Percentiles rank a stretch among this genome's conserved stretches.
Evolutionary conservation across 1,284 basidiomycete species (phyloP).

Genomic region (Rhodotorula mucilaginosa): DNA sequence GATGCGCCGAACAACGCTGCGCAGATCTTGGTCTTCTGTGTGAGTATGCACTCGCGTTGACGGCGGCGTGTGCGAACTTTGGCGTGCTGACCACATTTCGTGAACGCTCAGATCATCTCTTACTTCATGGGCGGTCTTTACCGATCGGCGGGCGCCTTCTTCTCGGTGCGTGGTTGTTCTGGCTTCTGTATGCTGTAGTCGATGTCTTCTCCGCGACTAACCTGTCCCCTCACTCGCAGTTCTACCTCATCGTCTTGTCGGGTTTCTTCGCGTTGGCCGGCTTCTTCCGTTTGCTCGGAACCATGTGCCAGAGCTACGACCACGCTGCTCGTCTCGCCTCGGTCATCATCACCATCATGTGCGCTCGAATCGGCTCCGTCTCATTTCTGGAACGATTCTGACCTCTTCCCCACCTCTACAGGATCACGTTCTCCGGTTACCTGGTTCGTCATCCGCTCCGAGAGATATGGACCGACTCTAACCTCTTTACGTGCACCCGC

Average conservation of each 20-base stretch:
- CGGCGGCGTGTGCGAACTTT: too few relatives aligned
- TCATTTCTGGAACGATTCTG: constrained; percentile 51
- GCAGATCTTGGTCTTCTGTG: constrained; percentile 54
- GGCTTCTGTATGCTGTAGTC: too few relatives aligned
- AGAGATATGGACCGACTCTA: background rate
- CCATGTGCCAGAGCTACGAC: constrained; percentile 52
- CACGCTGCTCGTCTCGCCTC: constrained; percentile 56
- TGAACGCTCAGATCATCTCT: constrained; percentile 30
- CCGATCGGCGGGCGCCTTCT: constrained; percentile 54
- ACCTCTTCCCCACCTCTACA: background rate
- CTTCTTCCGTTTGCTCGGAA: constrained; percentile 55
- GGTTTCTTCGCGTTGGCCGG: constrained; percentile 54
- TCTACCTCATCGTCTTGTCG: constrained; percentile 49
- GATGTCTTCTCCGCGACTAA: too few relatives aligned
- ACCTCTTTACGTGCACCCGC: background rate
- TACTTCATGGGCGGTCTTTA: constrained; percentile 54
- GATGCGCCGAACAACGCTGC: constrained; percentile 55
- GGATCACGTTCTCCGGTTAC: constrained; percentile 38
- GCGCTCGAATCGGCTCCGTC: constrained; percentile 52
- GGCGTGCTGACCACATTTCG: too few relatives aligned
- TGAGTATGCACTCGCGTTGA: too few relatives aligned
- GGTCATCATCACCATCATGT: constrained; percentile 54
- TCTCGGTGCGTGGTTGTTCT: constrained; percentile 39
- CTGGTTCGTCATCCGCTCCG: constrained; percentile 21
- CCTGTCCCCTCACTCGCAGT: constrained; percentile 10